phyloP scores from a whole-genome alignment of 768 basidiomycete species.

The Russula abietina region DNA sequence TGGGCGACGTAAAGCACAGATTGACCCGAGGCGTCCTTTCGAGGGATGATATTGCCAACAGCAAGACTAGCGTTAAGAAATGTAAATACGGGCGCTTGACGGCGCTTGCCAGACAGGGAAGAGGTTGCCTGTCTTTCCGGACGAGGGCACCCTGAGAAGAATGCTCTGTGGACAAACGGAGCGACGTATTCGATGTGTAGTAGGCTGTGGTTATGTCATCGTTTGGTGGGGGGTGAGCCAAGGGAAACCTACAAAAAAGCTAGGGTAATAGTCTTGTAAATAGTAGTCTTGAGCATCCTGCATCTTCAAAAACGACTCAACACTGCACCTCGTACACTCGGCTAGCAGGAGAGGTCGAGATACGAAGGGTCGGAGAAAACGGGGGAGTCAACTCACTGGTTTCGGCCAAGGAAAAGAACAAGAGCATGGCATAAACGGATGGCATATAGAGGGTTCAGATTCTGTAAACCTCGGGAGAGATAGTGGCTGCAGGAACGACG shows the following conservation, averaged over 20 bases:
- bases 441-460: constrained; percentile 84
- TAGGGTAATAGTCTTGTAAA: constrained; percentile 60
- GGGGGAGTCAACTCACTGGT: constrained; percentile 35
- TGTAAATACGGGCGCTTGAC: background rate
- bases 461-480: constrained; percentile 31
- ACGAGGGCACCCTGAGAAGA: constrained; percentile 61
- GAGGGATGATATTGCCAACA: constrained; percentile 78
- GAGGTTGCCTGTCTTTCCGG: constrained; percentile 68
- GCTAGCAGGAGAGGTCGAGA: constrained; percentile 34
- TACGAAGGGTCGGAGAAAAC: constrained; percentile 34
- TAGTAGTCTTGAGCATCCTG: background rate
- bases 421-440: constrained; percentile 71
- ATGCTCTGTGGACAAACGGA: constrained; percentile 53
- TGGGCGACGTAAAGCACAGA: constrained; percentile 5
- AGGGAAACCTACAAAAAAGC: constrained; percentile 69
- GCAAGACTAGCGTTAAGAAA: constrained; percentile 49
- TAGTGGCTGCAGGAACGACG: background rate
- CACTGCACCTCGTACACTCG: constrained; percentile 58
- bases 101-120: constrained; percentile 62
- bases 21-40: constrained; percentile 41
- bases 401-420: constrained; percentile 73
- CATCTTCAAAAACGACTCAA: background rate
- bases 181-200: constrained; percentile 84
- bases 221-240: background rate
- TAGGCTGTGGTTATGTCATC: constrained; percentile 39